Percentiles rank a stretch among this genome's conserved stretches.
Evolutionary conservation across 129 eudicot genomes (phyloP).

Genomic region (Arctium minus): DNA sequence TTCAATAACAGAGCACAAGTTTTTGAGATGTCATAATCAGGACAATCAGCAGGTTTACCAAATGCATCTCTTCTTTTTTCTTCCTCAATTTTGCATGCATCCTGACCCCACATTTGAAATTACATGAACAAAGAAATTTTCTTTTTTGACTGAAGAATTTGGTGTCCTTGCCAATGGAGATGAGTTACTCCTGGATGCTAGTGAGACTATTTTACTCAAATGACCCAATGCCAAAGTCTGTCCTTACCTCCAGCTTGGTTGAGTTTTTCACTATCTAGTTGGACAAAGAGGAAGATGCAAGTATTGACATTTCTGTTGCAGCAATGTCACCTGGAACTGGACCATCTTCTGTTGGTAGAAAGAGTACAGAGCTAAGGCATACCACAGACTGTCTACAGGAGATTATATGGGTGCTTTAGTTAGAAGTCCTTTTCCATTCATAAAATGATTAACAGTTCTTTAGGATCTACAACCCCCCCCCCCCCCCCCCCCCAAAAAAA

Average conservation of each 20-base stretch:
- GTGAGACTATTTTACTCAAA: too few species aligned
- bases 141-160: background rate
- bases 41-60: background rate
- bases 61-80: too few species aligned
- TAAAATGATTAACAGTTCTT: too few species aligned
- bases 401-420: too few species aligned
- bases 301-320: background rate
- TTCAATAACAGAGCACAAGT: background rate
- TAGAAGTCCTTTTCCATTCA: too few species aligned
- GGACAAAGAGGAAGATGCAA: too few species aligned
- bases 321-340: background rate
- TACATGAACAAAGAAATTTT: background rate
- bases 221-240: too few species aligned
- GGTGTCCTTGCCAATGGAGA: background rate
- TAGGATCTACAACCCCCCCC: too few species aligned
- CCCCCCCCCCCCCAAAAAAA: too few species aligned
- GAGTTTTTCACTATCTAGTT: background rate
- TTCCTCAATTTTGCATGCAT: background rate
- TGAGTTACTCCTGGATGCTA: background rate
- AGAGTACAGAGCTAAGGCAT: too few species aligned
- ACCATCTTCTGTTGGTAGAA: too few species aligned
- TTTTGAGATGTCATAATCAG: background rate
- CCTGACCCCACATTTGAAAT: background rate
- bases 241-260: background rate
- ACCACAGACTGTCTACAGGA: too few species aligned